These are phyloP conservation scores for Debaryomyces singareniensis DNA, from an alignment of 1,139 yeast species.

Conservation along the genomic window DNA sequence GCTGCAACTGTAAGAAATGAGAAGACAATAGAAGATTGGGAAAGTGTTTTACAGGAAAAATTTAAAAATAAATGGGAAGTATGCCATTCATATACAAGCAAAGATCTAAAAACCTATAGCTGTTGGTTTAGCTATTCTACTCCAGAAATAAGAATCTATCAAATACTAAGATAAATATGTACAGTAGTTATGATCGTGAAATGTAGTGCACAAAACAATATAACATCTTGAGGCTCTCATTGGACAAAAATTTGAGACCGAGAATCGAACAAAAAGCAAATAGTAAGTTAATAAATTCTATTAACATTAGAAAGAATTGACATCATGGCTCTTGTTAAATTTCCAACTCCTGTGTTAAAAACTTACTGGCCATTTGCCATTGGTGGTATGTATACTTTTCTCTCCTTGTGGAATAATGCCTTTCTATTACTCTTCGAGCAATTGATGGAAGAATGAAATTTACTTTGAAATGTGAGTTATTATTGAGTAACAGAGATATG, in stretches of 20 bases:
- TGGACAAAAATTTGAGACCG: constrained; percentile 8
- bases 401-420: too few species aligned
- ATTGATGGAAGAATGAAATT: too few species aligned
- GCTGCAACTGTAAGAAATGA: constrained; percentile 72
- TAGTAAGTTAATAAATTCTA: constrained; percentile 1
- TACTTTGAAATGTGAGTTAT: too few species aligned
- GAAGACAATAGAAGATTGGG: constrained; percentile 53
- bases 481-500: too few species aligned
- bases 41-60: constrained; percentile 24
- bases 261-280: constrained; percentile 7
- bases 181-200: background rate
- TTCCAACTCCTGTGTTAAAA: constrained; percentile 43
- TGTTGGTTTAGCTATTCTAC: constrained; percentile 29
- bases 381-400: constrained; percentile 44
- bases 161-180: constrained; percentile 5
- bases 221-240: constrained; percentile 4
- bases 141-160: constrained; percentile 39
- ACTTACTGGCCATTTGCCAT: constrained; percentile 45
- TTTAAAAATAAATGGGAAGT: constrained; percentile 25
- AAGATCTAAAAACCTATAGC: constrained; percentile 12
- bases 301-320: constrained; percentile 1
- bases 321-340: constrained; percentile 14
- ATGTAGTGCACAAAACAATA: constrained; percentile 1
- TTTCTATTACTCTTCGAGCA: too few species aligned
- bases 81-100: constrained; percentile 10